These are phyloP conservation scores for Botrytis byssoidea DNA, from an alignment of 2,329 filamentous ascomycete genomes.

Conservation along the genomic window DNA sequence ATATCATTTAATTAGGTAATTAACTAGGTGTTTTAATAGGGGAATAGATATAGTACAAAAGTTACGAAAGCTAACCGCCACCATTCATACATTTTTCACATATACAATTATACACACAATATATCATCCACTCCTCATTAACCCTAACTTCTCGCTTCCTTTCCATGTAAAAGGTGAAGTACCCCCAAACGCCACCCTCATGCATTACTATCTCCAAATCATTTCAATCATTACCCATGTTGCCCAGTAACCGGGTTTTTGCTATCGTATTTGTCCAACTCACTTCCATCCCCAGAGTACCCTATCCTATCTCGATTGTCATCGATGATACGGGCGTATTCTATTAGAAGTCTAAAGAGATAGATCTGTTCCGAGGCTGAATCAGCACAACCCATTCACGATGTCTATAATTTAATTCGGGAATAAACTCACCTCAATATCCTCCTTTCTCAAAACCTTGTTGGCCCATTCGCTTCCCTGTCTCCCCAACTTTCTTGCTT, in stretches of 20 bases:
- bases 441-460: slow-evolving; percentile 67
- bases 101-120: background rate
- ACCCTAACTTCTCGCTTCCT: background rate
- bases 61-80: background rate
- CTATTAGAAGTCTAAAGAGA: slow-evolving; percentile 64
- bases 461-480: slow-evolving; percentile 69
- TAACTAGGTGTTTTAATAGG: background rate
- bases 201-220: background rate
- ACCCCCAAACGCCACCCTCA: slow-evolving; percentile 5
- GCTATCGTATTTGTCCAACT: slow-evolving; percentile 37
- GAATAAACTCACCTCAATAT: slow-evolving; percentile 63
- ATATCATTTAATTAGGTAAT: background rate
- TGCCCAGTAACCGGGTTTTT: slow-evolving; percentile 28
- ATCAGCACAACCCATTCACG: background rate
- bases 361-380: slow-evolving; percentile 45
- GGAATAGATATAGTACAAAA: background rate
- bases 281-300: slow-evolving; percentile 39
- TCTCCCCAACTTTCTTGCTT: slow-evolving; percentile 63
- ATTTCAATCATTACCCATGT: slow-evolving; percentile 18
- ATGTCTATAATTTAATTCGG: background rate
- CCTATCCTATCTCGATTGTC: slow-evolving; percentile 41
- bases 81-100: background rate
- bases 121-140: background rate
- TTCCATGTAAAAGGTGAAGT: background rate
- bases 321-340: slow-evolving; percentile 52